These are phyloP conservation scores for Chytriomyces confervae DNA, from an alignment of 192 early-diverging fungal species.

Conservation along the genomic window DNA sequence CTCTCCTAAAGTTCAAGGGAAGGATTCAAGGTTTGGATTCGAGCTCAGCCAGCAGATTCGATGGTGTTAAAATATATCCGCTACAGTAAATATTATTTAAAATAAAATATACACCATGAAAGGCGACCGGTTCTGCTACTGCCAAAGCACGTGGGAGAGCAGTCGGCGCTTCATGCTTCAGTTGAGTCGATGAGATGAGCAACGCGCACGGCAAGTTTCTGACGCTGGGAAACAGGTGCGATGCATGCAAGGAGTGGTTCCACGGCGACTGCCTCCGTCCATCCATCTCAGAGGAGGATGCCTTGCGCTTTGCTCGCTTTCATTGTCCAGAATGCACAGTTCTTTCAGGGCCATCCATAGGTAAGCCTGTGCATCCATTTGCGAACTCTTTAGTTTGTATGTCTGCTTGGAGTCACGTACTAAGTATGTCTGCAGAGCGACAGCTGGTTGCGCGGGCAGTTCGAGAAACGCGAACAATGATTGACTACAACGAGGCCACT, in stretches of 20 bases:
- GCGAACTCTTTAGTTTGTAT: slow-evolving; percentile 2
- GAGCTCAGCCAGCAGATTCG: too few relatives aligned
- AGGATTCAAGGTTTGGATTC: too few relatives aligned
- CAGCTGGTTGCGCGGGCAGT: slow-evolving; percentile 15
- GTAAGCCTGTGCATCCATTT: slow-evolving; percentile 24
- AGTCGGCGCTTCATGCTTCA: slow-evolving; percentile 35
- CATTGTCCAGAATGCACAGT: slow-evolving; percentile 49
- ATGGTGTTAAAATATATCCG: too few relatives aligned
- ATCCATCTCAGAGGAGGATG: slow-evolving; percentile 15
- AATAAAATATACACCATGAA: too few relatives aligned
- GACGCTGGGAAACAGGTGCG: slow-evolving; percentile 13
- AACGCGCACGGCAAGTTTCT: not conserved
- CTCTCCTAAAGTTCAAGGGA: too few relatives aligned
- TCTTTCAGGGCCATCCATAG: slow-evolving; percentile 41
- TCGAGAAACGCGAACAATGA: slow-evolving; percentile 45
- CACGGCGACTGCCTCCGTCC: slow-evolving; percentile 40
- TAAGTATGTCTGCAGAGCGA: not conserved
- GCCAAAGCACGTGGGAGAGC: slow-evolving; percentile 23
- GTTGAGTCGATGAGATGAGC: slow-evolving; percentile 9
- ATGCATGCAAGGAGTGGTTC: slow-evolving; percentile 41
- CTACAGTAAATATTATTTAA: too few relatives aligned
- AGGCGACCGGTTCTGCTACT: slow-evolving; percentile 26
- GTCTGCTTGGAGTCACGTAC: not conserved
- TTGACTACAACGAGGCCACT: slow-evolving; percentile 85
- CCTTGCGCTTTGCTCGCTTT: slow-evolving; percentile 37